These are phyloP conservation scores for Reutealis trisperma DNA, from an alignment of 345 rosid genomes.

Conservation along the genomic window DNA sequence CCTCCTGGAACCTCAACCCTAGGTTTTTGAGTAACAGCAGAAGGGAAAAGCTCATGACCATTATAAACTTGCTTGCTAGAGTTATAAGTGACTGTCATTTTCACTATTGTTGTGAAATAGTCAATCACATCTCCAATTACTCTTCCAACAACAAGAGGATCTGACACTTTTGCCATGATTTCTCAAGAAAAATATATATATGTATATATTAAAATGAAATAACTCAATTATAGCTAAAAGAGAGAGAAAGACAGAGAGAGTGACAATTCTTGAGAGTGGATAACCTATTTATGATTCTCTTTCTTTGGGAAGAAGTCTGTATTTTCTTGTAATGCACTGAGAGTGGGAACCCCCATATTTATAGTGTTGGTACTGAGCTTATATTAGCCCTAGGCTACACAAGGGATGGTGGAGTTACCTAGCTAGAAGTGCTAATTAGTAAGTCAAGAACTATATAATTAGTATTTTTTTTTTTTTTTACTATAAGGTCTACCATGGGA, in stretches of 20 bases:
- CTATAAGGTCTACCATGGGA: not conserved
- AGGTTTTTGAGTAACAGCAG: conserved; percentile 67
- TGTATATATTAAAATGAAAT: too few relatives aligned
- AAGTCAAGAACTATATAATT: not conserved
- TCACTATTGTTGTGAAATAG: conserved; percentile 53
- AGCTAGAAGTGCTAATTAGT: too few relatives aligned
- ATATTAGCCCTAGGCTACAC: not conserved
- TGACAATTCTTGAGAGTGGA: not conserved
- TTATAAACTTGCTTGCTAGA: conserved; percentile 75
- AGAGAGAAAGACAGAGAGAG: not conserved
- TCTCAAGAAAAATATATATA: too few relatives aligned
- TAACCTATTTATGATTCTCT: not conserved
- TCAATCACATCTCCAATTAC: conserved; percentile 92
- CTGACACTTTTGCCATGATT: conserved; percentile 48
- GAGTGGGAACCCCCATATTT: conserved; percentile 25
- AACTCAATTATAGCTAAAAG: not conserved
- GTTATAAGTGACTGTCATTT: conserved; percentile 67
- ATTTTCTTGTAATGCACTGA: conserved; percentile 3
- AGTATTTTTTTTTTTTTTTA: not conserved
- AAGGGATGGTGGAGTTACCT: not conserved
- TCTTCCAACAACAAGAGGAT: conserved; percentile 85
- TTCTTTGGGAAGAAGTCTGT: conserved; percentile 1
- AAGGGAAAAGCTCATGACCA: conserved; percentile 88
- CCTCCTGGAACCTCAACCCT: conserved; percentile 86
- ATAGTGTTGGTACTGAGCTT: conserved; percentile 21